Conservation (phyloP, 2,329 filamentous ascomycete genomes). For the Colletotrichum lentis region DNA sequence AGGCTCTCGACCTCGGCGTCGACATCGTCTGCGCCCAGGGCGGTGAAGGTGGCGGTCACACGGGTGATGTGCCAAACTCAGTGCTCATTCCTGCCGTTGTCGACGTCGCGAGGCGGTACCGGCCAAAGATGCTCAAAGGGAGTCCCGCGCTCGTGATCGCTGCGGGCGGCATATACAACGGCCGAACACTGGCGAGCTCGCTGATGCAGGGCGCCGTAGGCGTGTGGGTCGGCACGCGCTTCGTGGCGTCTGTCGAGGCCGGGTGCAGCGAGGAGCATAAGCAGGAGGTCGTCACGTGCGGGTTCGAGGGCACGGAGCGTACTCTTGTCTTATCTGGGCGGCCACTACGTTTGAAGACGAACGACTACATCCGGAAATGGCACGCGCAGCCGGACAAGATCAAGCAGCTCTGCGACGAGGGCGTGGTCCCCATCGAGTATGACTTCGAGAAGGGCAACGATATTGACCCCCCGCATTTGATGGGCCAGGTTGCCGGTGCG, state of each 20-base stretch:
- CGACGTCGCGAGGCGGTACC: conserved; percentile 79
- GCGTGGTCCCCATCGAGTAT: conserved; percentile 81
- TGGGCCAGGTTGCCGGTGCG: conserved; percentile 90
- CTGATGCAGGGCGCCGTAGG: conserved; percentile 88
- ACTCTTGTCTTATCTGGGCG: conserved; percentile 85
- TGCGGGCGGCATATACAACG: conserved; percentile 86
- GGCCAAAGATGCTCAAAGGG: conserved; percentile 73
- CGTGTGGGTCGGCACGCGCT: conserved; percentile 94
- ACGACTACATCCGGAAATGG: conserved; percentile 86
- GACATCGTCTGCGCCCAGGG: conserved; percentile 94
- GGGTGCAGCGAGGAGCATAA: conserved; percentile 85
- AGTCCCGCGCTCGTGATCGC: conserved; percentile 81
- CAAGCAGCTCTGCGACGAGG: conserved; percentile 75
- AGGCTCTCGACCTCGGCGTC: conserved; percentile 85
- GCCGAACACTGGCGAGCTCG: conserved; percentile 78
- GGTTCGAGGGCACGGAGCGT: conserved; percentile 79
- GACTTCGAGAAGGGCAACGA: conserved; percentile 86
- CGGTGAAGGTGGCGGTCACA: conserved; percentile 92
- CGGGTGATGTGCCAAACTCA: conserved; percentile 84
- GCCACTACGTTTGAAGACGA: conserved; percentile 80
- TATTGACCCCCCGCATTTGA: conserved; percentile 85
- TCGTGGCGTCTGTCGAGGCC: conserved; percentile 84
- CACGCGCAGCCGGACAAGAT: conserved; percentile 79
- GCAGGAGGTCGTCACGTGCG: conserved; percentile 79
- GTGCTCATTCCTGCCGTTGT: conserved; percentile 88